Evolutionary conservation across 257 asterid species (phyloP).

Genomic region (Fraxinus anomala): DNA sequence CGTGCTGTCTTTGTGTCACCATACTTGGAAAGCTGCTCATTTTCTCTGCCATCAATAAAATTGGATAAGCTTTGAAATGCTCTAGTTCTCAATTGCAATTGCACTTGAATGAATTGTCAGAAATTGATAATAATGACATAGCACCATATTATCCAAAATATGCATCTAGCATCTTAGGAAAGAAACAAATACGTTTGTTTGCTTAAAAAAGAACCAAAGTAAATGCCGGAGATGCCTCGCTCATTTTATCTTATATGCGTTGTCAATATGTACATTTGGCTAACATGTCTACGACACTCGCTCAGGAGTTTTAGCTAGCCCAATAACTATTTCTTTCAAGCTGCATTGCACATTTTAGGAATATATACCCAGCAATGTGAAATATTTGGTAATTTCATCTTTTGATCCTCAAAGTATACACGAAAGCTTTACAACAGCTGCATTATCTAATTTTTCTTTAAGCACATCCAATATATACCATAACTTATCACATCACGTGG

Average conservation of each 20-base stretch:
- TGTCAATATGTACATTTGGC: not conserved
- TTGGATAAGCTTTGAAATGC: not conserved
- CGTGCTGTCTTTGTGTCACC: slow-evolving; percentile 99
- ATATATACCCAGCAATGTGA: not conserved
- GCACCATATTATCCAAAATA: not conserved
- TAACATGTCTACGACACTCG: not conserved
- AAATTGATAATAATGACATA: not conserved
- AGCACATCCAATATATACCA: not conserved
- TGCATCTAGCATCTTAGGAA: not conserved
- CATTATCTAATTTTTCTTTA: not conserved
- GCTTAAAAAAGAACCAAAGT: not conserved
- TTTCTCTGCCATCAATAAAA: not conserved
- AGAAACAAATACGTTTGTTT: not conserved
- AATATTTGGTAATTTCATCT: not conserved
- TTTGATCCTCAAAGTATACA: not conserved
- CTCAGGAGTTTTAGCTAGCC: not conserved
- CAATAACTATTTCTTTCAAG: not conserved
- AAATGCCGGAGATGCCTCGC: not conserved
- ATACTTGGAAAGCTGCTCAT: not conserved
- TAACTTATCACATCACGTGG: not conserved
- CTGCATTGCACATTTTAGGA: not conserved
- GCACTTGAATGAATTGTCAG: not conserved
- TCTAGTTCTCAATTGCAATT: not conserved
- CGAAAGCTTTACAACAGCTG: not conserved
- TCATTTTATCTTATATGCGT: not conserved